Percentiles rank a stretch among this genome's conserved stretches.
These are phyloP conservation scores for Fusarium equiseti DNA, from an alignment of 2,329 filamentous ascomycete genomes.

Conservation along the genomic window DNA sequence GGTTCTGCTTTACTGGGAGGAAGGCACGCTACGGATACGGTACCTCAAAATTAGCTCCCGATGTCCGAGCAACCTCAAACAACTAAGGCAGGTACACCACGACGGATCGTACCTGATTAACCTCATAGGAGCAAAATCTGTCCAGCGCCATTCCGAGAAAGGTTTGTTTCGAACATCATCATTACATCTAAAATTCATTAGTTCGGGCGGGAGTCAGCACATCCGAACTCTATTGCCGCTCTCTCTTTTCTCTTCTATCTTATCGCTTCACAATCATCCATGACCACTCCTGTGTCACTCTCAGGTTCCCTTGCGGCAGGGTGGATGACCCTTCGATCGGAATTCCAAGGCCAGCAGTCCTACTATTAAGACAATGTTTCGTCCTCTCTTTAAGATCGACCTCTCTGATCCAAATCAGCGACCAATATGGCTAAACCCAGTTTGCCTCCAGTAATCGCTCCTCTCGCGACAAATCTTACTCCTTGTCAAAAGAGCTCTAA, in stretches of 20 bases:
- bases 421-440: conserved; percentile 25
- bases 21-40: conserved; percentile 11
- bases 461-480: conserved; percentile 4
- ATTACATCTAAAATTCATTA: conserved; percentile 2
- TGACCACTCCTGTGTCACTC: neutral
- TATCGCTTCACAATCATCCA: neutral
- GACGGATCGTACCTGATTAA: conserved; percentile 9
- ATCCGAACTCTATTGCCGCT: neutral
- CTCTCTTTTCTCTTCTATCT: neutral
- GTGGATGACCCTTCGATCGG: neutral
- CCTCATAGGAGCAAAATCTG: conserved; percentile 9
- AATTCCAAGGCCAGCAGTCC: conserved; percentile 19
- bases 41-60: conserved; percentile 29
- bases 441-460: neutral
- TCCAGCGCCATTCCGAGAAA: conserved; percentile 10
- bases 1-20: neutral
- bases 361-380: conserved; percentile 7
- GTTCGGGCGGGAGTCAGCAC: neutral
- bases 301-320: conserved; percentile 6
- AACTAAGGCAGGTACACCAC: conserved; percentile 33
- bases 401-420: neutral
- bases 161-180: conserved; percentile 29
- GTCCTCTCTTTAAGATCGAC: conserved; percentile 9
- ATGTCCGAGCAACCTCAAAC: conserved; percentile 32
- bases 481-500: conserved; percentile 21